Conservation (phyloP, 306 rosid genomes). For the Hippophae tibetana region DNA sequence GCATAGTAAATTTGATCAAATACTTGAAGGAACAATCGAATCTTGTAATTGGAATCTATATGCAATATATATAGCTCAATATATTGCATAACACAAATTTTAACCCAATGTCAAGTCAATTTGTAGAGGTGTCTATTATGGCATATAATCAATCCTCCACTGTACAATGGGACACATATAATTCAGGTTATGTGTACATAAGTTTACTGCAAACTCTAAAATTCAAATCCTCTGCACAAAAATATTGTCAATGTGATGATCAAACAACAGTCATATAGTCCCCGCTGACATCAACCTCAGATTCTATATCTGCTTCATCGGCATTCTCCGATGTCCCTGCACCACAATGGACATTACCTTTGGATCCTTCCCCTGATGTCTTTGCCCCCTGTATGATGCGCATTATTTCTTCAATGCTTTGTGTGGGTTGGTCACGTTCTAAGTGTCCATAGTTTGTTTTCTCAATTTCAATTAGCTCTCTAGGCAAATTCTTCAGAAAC, state of each 20-base stretch:
- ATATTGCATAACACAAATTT: no score
- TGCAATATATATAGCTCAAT: no score
- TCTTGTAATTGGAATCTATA: no score
- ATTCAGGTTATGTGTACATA: constrained; percentile 7
- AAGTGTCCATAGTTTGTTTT: constrained; percentile 21
- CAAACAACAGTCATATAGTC: constrained; percentile 22
- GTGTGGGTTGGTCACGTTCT: constrained; percentile 28
- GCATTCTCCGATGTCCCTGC: constrained; percentile 25
- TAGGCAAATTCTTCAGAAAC: constrained; percentile 56
- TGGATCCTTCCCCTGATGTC: constrained; percentile 35
- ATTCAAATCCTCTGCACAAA: not conserved
- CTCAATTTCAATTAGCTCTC: constrained; percentile 45
- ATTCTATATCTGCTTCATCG: constrained; percentile 40
- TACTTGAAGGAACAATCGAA: no score
- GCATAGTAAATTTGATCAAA: no score
- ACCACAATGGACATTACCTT: constrained; percentile 25
- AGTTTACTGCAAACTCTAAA: not conserved
- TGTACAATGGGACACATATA: constrained; percentile 16
- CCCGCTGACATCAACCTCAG: constrained; percentile 34
- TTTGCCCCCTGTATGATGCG: constrained; percentile 46
- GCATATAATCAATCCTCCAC: not conserved
- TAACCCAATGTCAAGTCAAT: no score
- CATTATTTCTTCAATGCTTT: constrained; percentile 54
- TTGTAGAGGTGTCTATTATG: no score
- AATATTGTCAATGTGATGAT: constrained; percentile 6